These are phyloP conservation scores for Penicillium soppii DNA, from an alignment of 495 filamentous ascomycete species.

Conservation along the genomic window DNA sequence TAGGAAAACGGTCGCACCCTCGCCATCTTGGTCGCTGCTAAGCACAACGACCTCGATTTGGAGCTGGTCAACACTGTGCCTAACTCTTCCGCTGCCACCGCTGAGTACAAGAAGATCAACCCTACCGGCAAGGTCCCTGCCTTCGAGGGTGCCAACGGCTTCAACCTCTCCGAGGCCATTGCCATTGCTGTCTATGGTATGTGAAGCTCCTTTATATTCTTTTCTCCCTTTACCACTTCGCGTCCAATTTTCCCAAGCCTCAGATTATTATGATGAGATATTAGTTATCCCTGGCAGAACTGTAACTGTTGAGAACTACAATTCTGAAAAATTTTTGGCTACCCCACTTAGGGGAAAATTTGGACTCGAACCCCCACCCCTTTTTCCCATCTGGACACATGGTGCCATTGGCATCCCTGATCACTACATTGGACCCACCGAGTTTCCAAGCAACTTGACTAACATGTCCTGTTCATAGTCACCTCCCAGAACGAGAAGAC, in stretches of 20 bases:
- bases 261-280: slow-evolving; percentile 73
- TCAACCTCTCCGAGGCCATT: slow-evolving; percentile 80
- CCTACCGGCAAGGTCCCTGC: slow-evolving; percentile 86
- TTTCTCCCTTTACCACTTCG: slow-evolving; percentile 4
- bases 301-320: slow-evolving; percentile 55
- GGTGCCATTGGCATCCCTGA: slow-evolving; percentile 16
- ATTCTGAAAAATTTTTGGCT: slow-evolving; percentile 23
- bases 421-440: slow-evolving; percentile 18
- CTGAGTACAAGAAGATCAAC: slow-evolving; percentile 83
- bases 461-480: slow-evolving; percentile 57
- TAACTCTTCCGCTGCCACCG: slow-evolving; percentile 32
- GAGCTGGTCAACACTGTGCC: slow-evolving; percentile 72
- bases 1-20: slow-evolving; percentile 90
- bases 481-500: slow-evolving; percentile 99
- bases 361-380: slow-evolving; percentile 6
- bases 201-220: slow-evolving; percentile 44
- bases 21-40: slow-evolving; percentile 84
- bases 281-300: slow-evolving; percentile 99
- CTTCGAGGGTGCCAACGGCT: slow-evolving; percentile 92
- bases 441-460: slow-evolving; percentile 18
- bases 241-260: slow-evolving; percentile 3
- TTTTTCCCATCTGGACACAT: slow-evolving; percentile 13
- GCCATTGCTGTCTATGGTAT: slow-evolving; percentile 97
- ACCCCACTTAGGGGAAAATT: slow-evolving; percentile 32
- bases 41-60: slow-evolving; percentile 90